Conservation (phyloP, 768 basidiomycete genomes). For the Galerina marginata region DNA sequence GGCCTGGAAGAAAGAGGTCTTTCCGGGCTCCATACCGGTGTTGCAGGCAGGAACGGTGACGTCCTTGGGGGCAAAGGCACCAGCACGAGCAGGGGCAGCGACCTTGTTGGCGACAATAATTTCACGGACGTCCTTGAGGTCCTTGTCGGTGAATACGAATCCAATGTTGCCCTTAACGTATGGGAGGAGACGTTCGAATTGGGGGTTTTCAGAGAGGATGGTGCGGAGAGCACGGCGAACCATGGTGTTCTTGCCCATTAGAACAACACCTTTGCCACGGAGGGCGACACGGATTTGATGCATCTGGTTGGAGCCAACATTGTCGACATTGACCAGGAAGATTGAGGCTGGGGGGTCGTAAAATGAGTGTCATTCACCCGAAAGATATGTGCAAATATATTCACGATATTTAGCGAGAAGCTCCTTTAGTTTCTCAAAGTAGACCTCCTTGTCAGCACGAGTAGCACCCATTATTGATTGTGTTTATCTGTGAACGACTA, state of each 20-base stretch:
- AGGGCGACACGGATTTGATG: conserved; percentile 96
- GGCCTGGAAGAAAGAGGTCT: conserved; percentile 99
- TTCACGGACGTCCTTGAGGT: conserved; percentile 95
- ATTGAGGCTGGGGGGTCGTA: conserved; percentile 77
- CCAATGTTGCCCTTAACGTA: conserved; percentile 98
- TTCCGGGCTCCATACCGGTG: conserved; percentile 99
- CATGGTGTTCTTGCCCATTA: conserved; percentile 99
- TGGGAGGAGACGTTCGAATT: conserved; percentile 96
- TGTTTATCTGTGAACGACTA: conserved; percentile 28
- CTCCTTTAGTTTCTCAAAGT: conserved; percentile 94
- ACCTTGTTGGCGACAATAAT: conserved; percentile 97
- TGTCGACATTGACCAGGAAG: conserved; percentile 99
- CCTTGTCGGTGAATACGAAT: conserved; percentile 93
- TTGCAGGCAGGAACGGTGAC: conserved; percentile 93
- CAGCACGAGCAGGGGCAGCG: conserved; percentile 97
- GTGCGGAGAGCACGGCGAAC: conserved; percentile 96
- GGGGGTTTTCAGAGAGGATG: conserved; percentile 87
- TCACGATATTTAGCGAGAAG: conserved; percentile 88
- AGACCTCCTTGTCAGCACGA: conserved; percentile 87
- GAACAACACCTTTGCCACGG: conserved; percentile 93
- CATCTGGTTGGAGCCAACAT: conserved; percentile 99
- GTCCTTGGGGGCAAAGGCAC: conserved; percentile 92
- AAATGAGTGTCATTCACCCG: conserved; percentile 4
- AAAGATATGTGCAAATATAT: conserved; percentile 35
- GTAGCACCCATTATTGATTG: conserved; percentile 83